Percentiles rank a stretch among this genome's conserved stretches.
phyloP scores from a whole-genome alignment of 2,329 filamentous ascomycete species.

The Diplodia seriata region DNA sequence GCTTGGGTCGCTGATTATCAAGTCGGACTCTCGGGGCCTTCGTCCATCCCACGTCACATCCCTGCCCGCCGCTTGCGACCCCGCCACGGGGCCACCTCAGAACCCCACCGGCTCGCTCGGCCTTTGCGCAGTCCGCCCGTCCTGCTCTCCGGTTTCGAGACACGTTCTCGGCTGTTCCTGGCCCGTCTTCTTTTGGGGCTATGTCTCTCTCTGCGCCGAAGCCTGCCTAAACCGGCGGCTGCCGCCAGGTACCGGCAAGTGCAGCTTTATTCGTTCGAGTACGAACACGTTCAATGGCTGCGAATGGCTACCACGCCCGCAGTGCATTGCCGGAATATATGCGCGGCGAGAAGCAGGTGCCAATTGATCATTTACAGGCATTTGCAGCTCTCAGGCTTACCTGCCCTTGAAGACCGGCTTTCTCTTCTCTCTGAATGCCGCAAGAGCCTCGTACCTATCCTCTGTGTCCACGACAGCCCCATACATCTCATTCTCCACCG shows the following conservation, averaged over 20 bases:
- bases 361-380: neutral
- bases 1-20: constrained; percentile 22
- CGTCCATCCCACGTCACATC: constrained; percentile 32
- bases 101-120: constrained; percentile 15
- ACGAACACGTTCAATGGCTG: neutral
- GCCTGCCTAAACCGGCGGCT: constrained; percentile 4
- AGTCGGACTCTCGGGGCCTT: constrained; percentile 27
- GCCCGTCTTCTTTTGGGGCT: neutral
- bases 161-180: neutral
- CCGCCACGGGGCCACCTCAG: constrained; percentile 14
- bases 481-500: constrained; percentile 87
- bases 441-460: constrained; percentile 86
- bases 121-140: neutral
- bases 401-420: constrained; percentile 70
- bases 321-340: no score
- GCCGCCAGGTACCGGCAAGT: neutral
- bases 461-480: constrained; percentile 81
- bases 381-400: constrained; percentile 32
- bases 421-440: constrained; percentile 81
- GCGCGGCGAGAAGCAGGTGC: neutral
- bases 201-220: neutral
- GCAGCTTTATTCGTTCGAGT: neutral
- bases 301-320: no score
- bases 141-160: neutral
- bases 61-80: constrained; percentile 26